Percentiles rank a stretch among this genome's conserved stretches.
Evolutionary conservation across 352 stramenopile genomes (phyloP).

Genomic region (Phytophthora megakarya): DNA sequence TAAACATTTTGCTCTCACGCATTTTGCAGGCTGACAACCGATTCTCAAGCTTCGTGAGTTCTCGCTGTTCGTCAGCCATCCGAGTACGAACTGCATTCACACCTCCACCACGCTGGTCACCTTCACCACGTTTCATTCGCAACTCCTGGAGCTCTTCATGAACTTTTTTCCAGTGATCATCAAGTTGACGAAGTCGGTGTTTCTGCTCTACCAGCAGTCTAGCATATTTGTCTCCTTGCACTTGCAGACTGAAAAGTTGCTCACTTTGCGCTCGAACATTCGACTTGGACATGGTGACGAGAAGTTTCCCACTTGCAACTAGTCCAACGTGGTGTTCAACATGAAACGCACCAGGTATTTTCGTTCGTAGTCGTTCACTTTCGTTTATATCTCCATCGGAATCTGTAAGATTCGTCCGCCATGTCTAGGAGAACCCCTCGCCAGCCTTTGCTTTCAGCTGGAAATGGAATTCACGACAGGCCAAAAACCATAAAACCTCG

Average conservation of each 20-base stretch:
- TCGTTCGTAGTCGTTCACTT: neutral
- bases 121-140: constrained; percentile 63
- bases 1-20: constrained; percentile 77
- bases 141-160: constrained; percentile 73
- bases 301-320: constrained; percentile 1
- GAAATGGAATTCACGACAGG: constrained; percentile 13
- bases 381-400: neutral
- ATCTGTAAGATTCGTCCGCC: neutral
- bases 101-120: constrained; percentile 73
- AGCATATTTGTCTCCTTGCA: constrained; percentile 82
- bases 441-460: constrained; percentile 7
- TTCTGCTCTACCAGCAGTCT: constrained; percentile 73
- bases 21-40: constrained; percentile 70
- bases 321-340: neutral
- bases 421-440: constrained; percentile 31
- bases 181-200: constrained; percentile 65
- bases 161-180: constrained; percentile 72
- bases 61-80: constrained; percentile 75
- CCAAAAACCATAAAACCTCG: constrained; percentile 17
- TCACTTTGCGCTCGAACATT: constrained; percentile 75
- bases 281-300: constrained; percentile 54
- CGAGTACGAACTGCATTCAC: constrained; percentile 70
- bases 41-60: constrained; percentile 84
- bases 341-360: constrained; percentile 37
- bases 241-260: constrained; percentile 83